phyloP scores from a whole-genome alignment of 139 green algal genomes.

The Chlamydomonas sp. region DNA sequence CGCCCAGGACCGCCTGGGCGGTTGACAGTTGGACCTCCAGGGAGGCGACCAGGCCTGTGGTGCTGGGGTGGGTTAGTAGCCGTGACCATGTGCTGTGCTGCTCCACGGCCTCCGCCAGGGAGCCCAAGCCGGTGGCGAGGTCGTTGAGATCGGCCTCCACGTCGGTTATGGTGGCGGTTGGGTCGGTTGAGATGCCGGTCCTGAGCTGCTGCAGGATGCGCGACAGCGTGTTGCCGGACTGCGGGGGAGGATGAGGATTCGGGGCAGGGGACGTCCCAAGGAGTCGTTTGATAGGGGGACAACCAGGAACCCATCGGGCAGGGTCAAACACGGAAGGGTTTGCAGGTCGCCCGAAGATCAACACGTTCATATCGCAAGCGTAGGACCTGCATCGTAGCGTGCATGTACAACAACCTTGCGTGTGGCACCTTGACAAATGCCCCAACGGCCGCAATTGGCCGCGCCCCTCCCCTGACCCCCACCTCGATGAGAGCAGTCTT shows the following conservation, averaged over 20 bases:
- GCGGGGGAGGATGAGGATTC: neutral
- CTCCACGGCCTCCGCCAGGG: constrained; percentile 6
- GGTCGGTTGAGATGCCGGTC: constrained; percentile 16
- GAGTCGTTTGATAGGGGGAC: too few species aligned
- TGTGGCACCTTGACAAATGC: too few species aligned
- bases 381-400: too few species aligned
- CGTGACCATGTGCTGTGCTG: constrained; percentile 47
- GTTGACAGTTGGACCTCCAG: constrained; percentile 22
- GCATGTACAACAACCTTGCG: too few species aligned
- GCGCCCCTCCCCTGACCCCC: neutral
- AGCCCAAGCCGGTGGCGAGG: neutral
- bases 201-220: constrained; percentile 32
- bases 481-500: constrained; percentile 52
- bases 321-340: too few species aligned
- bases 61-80: constrained; percentile 43
- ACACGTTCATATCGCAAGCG: too few species aligned
- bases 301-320: too few species aligned
- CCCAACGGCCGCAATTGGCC: neutral
- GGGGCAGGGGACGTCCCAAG: neutral
- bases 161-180: neutral
- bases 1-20: constrained; percentile 21
- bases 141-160: constrained; percentile 13
- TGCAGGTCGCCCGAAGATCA: too few species aligned
- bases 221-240: constrained; percentile 37
- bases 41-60: constrained; percentile 22